Evolutionary conservation across 192 early-diverging fungal species (phyloP).

Genomic region (Coemansia sp.): DNA sequence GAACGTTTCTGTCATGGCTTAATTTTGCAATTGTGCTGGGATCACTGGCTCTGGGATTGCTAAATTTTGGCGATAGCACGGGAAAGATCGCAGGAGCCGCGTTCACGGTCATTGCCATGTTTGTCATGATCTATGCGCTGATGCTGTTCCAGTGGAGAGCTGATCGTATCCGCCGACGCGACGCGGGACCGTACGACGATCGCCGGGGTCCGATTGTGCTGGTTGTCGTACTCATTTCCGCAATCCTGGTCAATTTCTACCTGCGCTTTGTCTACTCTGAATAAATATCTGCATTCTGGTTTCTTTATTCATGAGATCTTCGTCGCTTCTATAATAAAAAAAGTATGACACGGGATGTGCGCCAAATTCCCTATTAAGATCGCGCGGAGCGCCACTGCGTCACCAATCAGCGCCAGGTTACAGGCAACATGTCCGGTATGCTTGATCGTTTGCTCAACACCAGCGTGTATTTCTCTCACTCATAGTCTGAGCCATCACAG

Average conservation of each 20-base stretch:
- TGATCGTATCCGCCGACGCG: constrained; percentile 63
- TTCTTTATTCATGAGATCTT: too few relatives aligned
- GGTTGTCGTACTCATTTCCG: constrained; percentile 65
- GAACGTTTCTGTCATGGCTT: constrained; percentile 89
- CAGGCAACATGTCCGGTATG: not conserved
- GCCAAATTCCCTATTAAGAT: not conserved
- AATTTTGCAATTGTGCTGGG: constrained; percentile 79
- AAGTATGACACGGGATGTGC: not conserved
- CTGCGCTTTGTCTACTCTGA: constrained; percentile 40
- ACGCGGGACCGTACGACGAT: constrained; percentile 76
- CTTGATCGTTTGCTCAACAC: not conserved
- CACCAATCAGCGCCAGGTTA: constrained; percentile 1
- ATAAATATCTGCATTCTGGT: not conserved
- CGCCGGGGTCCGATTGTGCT: constrained; percentile 70
- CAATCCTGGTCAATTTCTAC: constrained; percentile 75
- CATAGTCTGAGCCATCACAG: not conserved
- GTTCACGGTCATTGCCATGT: constrained; percentile 71
- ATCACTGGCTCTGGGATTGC: constrained; percentile 70
- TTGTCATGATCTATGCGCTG: constrained; percentile 78
- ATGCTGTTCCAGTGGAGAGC: constrained; percentile 75
- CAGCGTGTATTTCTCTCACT: too few relatives aligned
- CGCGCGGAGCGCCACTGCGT: constrained; percentile 1
- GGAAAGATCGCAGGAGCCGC: constrained; percentile 67
- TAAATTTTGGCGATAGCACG: constrained; percentile 81
- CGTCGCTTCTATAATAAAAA: too few relatives aligned